A percentile compares a stretch with the other conserved stretches of the same genome.
These are phyloP conservation scores for Dictyostelium brefeldianum DNA, from an alignment of 78 protist genomes.

Conservation along the genomic window DNA sequence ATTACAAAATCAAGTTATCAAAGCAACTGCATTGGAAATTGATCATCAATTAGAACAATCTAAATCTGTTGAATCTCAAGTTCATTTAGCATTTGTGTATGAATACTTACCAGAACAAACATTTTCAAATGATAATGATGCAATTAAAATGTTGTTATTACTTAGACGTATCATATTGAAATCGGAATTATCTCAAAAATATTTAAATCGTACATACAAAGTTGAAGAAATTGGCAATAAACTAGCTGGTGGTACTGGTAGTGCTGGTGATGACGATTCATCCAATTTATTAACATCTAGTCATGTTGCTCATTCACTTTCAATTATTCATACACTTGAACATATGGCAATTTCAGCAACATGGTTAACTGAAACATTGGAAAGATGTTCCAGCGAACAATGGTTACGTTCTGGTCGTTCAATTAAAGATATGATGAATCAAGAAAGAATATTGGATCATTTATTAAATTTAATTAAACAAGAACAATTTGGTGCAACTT, in stretches of 20 bases:
- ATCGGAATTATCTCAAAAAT: constrained; percentile 36
- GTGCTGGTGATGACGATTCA: not conserved
- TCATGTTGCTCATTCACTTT: constrained; percentile 53
- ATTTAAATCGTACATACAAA: constrained; percentile 50
- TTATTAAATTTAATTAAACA: constrained; percentile 48
- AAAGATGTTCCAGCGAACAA: constrained; percentile 26
- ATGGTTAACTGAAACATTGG: constrained; percentile 59
- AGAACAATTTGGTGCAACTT: constrained; percentile 47
- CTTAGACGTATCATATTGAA: constrained; percentile 44
- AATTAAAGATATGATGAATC: constrained; percentile 21
- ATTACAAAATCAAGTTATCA: constrained; percentile 65
- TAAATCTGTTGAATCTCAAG: constrained; percentile 33
- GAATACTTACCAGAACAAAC: constrained; percentile 71
- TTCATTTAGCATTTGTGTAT: constrained; percentile 29
- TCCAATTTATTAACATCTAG: constrained; percentile 13
- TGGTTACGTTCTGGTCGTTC: constrained; percentile 75
- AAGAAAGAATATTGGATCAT: constrained; percentile 44
- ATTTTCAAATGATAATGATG: constrained; percentile 48
- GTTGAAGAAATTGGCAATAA: constrained; percentile 55
- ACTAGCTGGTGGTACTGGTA: not conserved
- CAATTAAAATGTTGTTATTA: constrained; percentile 30
- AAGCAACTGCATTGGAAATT: constrained; percentile 63
- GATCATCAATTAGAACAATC: constrained; percentile 70
- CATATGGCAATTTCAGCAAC: constrained; percentile 51
- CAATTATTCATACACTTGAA: constrained; percentile 57